Evolutionary conservation across 805 yeast species (phyloP).

Genomic region (Candida anglica): DNA sequence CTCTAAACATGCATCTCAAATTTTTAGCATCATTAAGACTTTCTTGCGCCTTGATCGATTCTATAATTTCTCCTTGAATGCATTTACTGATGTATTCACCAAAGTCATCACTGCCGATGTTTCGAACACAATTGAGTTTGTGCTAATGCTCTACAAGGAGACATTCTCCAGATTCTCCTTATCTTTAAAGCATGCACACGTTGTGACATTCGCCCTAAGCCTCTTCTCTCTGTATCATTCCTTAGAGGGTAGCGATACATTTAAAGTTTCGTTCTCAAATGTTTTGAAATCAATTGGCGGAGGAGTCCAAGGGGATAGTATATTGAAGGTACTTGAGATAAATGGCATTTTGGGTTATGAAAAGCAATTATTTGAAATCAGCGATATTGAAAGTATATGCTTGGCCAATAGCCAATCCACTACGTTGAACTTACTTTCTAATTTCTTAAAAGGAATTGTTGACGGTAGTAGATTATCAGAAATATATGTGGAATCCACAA

Average conservation of each 20-base stretch:
- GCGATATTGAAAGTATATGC: slow-evolving; percentile 5
- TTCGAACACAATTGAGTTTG: slow-evolving; percentile 19
- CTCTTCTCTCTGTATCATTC: slow-evolving; percentile 25
- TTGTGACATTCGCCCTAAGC: slow-evolving; percentile 38
- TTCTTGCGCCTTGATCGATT: slow-evolving; percentile 38
- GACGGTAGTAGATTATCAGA: slow-evolving; percentile 1
- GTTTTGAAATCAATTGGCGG: slow-evolving; percentile 5
- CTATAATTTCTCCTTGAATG: slow-evolving; percentile 56
- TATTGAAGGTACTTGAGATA: background rate
- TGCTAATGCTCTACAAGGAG: slow-evolving; percentile 40
- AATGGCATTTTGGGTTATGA: no score
- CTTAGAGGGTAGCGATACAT: slow-evolving; percentile 20
- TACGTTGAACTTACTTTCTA: slow-evolving; percentile 10
- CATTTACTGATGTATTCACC: slow-evolving; percentile 16
- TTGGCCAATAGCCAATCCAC: slow-evolving; percentile 13
- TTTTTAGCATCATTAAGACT: slow-evolving; percentile 45
- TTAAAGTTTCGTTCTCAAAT: slow-evolving; percentile 10
- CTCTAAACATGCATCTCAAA: slow-evolving; percentile 49
- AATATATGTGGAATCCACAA: slow-evolving; percentile 9
- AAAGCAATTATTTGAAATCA: no score
- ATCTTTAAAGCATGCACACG: slow-evolving; percentile 44
- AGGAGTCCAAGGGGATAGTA: background rate
- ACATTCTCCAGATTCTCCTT: slow-evolving; percentile 43
- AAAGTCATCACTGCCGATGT: slow-evolving; percentile 13
- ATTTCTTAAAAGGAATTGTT: slow-evolving; percentile 9